Base-by-base conservation (phyloP, 768 basidiomycete species). In the Coprinopsis marcescibilis region DNA sequence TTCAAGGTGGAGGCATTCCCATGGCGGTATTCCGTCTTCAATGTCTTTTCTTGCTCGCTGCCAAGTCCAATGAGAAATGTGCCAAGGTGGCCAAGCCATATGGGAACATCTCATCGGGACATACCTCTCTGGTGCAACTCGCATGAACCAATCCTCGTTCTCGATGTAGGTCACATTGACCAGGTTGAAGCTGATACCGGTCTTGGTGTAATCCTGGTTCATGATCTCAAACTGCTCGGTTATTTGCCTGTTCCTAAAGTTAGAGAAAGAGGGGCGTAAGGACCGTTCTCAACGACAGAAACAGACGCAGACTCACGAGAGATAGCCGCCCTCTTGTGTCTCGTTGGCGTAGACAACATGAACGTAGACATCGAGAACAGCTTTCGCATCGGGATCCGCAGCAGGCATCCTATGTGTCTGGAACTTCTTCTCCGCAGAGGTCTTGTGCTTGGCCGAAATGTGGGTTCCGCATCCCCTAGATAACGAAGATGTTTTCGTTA, bases 71-170 rank as follows among this genome's bases (percentile, higher is more conserved):
- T 26, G 24, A 27, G 15, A 23, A 12, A 27, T 15, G 10, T 43
- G 27, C 11, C 24, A 34, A 37, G n/a, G 21, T 27, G 50, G 24
- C 25, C 46, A 12, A 43, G 27, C n/a, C 26, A 26, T n/a, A 11
- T 39, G 19, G 41, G n/a, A 36, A 0, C 12, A 2, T 42, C 21
- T 21, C 12, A 19, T 43, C 4, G 17, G 15, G 35, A 54, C 58
- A 26, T 20, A 62, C 61, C 53, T 53, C 7, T 62, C 60, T 6
- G 71, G 72, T 1, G 65, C 69, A 29, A 69, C 69, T 30, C 60
- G 57, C 54, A 65, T 60, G 61, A 76, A 78, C 77, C 76, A 78
- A 40, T 72, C 63, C 36, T 60, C 43, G 55, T 70, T 76, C 45
- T 65, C 48, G 17, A 72, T 73, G 43, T 71, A 66, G 30, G 66